These are phyloP conservation scores for Aspergillaceae sp. DNA, from an alignment of 2,329 filamentous ascomycete species.

Conservation along the genomic window DNA sequence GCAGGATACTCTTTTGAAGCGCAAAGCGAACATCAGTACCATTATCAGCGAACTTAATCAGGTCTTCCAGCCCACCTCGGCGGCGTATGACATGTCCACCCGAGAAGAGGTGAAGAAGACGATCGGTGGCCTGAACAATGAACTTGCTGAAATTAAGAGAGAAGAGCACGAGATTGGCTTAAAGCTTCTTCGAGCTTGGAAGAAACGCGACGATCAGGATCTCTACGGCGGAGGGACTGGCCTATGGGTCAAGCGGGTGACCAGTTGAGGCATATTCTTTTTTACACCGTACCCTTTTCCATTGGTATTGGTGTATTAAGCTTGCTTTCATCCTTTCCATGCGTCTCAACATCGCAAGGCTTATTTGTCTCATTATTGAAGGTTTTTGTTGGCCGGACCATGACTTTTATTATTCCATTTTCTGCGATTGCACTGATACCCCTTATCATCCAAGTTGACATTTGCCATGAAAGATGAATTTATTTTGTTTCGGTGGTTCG, in stretches of 20 bases:
- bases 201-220: constrained; percentile 59
- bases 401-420: constrained; percentile 2
- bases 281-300: background rate
- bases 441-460: constrained; percentile 1
- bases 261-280: constrained; percentile 40
- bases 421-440: background rate
- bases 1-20: constrained; percentile 56
- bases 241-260: constrained; percentile 72
- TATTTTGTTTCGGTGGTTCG: background rate
- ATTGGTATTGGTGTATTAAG: too few relatives aligned
- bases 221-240: constrained; percentile 44
- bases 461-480: too few relatives aligned
- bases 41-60: constrained; percentile 71
- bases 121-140: constrained; percentile 55
- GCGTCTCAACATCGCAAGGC: too few relatives aligned
- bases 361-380: too few relatives aligned
- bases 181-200: constrained; percentile 64
- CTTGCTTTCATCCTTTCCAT: too few relatives aligned
- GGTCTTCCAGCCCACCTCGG: constrained; percentile 61
- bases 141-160: constrained; percentile 63
- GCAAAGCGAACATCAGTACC: constrained; percentile 61
- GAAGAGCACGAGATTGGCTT: constrained; percentile 74
- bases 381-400: constrained; percentile 4
- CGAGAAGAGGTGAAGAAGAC: constrained; percentile 51
- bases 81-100: constrained; percentile 58